Evolutionary conservation across 2,329 filamentous ascomycete genomes (phyloP), one percentile per base, ranked within the genome.

Genomic region (Ophiosphaerella korrae): DNA sequence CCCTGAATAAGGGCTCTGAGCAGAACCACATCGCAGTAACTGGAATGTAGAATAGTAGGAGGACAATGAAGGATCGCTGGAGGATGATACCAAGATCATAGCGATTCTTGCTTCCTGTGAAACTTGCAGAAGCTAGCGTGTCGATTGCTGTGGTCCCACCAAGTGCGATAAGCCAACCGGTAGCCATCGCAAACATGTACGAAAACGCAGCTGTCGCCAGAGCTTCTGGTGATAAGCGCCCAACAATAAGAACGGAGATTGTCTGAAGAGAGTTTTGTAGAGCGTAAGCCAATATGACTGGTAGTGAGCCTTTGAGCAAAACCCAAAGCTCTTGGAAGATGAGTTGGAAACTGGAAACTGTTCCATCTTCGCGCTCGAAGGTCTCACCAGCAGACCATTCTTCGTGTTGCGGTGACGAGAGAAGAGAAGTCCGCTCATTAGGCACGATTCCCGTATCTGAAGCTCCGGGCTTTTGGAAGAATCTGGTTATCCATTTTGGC

Each of bases 161-260:
- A 3, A 96, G 82, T 0, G 87, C 91, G 52, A 96, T 89, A 33
- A 96, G 82, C 90, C 91, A 95, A 0, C 87, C 91, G 1, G 90
- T 91, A 18, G 88, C 86, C 88, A 93, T 92, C 47, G 91, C 91
- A 62, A 96, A 96, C 91, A 96, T 96, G 77, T 94, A 93, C 2
- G 88, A 89, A 66, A 96, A 96, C 0, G 91, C 90, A 1, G 90
- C 88, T 0, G 88, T 89, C 0, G 91, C 89, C 6, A 96, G 77
- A 1, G 90, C 86, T 71, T 94, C 88, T 1, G 91, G 87, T 0
- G 88, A 92, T 0, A 91, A 77, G 2, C 89, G 85, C 8, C 91
- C 91, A 3, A 90, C 90, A 33, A 96, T 86, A 39, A 96, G 77
- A 4, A 96, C 89, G 0, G 90, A 94, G 1, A 89, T 70, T 0